These are phyloP conservation scores for Takashimella koratensis DNA, from an alignment of 1,284 basidiomycete genomes.

Conservation along the genomic window DNA sequence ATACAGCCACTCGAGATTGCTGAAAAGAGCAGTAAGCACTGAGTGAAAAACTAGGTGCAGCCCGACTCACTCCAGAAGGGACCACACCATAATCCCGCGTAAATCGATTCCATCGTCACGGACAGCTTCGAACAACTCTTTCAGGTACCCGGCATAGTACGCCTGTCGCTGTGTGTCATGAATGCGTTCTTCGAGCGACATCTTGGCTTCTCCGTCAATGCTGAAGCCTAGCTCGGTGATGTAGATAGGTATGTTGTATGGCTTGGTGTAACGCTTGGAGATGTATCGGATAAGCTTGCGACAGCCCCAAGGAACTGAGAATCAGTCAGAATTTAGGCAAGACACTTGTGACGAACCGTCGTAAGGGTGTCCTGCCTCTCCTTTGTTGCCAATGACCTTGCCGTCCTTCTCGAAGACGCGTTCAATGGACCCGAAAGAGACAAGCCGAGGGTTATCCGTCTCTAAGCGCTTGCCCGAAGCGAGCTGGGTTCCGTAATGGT, in stretches of 20 bases:
- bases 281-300: constrained; percentile 13
- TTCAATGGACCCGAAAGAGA: constrained; percentile 15
- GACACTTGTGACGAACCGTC: constrained; percentile 11
- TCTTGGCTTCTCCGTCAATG: constrained; percentile 1
- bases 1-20: constrained; percentile 11
- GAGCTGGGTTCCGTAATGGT: constrained; percentile 24
- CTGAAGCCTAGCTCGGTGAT: constrained; percentile 21
- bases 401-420: constrained; percentile 21
- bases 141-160: constrained; percentile 27
- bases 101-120: constrained; percentile 25
- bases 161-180: constrained; percentile 23
- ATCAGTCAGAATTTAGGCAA: neutral
- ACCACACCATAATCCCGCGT: constrained; percentile 33
- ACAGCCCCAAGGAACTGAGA: constrained; percentile 17
- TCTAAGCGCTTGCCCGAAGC: constrained; percentile 15
- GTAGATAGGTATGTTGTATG: constrained; percentile 9
- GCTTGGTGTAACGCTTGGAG: constrained; percentile 1
- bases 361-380: constrained; percentile 29
- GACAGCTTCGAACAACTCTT: constrained; percentile 21
- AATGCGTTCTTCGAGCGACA: constrained; percentile 12
- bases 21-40: constrained; percentile 1
- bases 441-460: constrained; percentile 5
- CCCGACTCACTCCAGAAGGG: constrained; percentile 28
- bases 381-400: constrained; percentile 21
- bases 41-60: neutral